Evolutionary conservation across 768 basidiomycete genomes (phyloP).

Genomic region (Fomitopsis serialis): DNA sequence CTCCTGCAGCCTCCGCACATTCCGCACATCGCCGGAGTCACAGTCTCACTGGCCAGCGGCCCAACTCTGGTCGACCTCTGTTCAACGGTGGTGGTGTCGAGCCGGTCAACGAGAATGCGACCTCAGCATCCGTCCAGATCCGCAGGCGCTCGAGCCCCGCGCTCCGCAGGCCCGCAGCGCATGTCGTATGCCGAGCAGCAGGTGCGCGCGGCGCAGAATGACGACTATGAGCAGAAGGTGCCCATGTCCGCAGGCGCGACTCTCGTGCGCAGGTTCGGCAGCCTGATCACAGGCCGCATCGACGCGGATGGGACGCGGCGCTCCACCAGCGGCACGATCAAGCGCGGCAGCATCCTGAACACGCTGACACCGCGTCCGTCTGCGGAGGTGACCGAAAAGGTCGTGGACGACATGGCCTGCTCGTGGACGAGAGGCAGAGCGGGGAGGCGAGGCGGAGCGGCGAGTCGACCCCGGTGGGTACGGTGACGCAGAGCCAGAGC

Average conservation of each 20-base stretch:
- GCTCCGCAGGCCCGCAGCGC: conserved; percentile 64
- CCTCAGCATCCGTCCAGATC: conserved; percentile 16
- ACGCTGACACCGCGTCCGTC: conserved; percentile 36
- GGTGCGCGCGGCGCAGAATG: conserved; percentile 25
- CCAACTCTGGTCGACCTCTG: conserved; percentile 48
- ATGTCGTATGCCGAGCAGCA: conserved; percentile 43
- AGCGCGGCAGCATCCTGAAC: conserved; percentile 49
- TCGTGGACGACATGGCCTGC: conserved; percentile 15
- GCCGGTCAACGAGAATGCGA: conserved; percentile 39
- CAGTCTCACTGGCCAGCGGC: conserved; percentile 69
- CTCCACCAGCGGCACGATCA: conserved; percentile 28
- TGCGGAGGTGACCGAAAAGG: conserved; percentile 13
- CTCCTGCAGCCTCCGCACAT: conserved; percentile 76
- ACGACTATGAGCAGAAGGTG: conserved; percentile 26
- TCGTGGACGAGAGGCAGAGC: conserved; percentile 21
- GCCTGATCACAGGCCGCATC: conserved; percentile 46
- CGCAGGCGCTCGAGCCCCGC: conserved; percentile 33
- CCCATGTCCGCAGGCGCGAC: conserved; percentile 54
- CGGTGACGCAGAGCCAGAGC: conserved; percentile 37
- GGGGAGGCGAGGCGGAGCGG: conserved; percentile 13
- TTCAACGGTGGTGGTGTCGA: conserved; percentile 39
- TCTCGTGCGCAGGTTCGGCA: conserved; percentile 75
- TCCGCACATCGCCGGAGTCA: conserved; percentile 80
- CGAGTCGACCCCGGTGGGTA: conserved; percentile 17
- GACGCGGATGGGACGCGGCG: conserved; percentile 38